These are phyloP conservation scores for Vigna nakashimae DNA, from an alignment of 306 rosid species.

Conservation along the genomic window DNA sequence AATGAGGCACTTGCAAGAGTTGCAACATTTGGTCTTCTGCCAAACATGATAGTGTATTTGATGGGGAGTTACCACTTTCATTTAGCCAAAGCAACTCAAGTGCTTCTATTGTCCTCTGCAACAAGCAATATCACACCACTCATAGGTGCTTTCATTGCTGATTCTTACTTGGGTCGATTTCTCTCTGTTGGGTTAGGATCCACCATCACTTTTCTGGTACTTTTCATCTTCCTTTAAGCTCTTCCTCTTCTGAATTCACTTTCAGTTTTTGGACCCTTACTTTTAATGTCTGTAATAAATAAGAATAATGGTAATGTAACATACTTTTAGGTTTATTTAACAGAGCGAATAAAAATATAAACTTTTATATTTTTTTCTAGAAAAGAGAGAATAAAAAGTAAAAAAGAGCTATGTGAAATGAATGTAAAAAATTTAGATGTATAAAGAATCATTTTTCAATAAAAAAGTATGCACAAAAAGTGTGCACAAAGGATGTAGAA, in stretches of 20 bases:
- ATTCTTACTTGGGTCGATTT: conserved; percentile 77
- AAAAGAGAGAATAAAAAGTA: too few relatives aligned
- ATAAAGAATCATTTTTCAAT: too few relatives aligned
- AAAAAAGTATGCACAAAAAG: too few relatives aligned
- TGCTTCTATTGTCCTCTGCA: conserved; percentile 57
- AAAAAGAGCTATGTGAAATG: too few relatives aligned
- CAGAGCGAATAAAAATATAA: too few relatives aligned
- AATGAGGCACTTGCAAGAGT: conserved; percentile 73
- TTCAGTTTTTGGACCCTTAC: neutral
- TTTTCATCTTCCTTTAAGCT: neutral
- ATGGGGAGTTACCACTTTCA: conserved; percentile 59
- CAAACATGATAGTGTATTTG: conserved; percentile 69
- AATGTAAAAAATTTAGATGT: too few relatives aligned
- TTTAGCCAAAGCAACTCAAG: conserved; percentile 54
- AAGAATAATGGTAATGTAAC: too few relatives aligned
- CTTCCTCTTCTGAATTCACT: too few relatives aligned
- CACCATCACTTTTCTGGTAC: conserved; percentile 55
- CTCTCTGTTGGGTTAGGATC: conserved; percentile 62
- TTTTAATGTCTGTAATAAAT: too few relatives aligned
- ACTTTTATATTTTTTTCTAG: too few relatives aligned
- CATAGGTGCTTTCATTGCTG: conserved; percentile 67
- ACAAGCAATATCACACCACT: conserved; percentile 60
- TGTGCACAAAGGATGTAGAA: too few relatives aligned
- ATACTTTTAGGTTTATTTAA: too few relatives aligned
- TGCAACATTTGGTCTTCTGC: conserved; percentile 59